Evolutionary conservation across 768 basidiomycete species (phyloP).

Genomic region (Mycena rosella): DNA sequence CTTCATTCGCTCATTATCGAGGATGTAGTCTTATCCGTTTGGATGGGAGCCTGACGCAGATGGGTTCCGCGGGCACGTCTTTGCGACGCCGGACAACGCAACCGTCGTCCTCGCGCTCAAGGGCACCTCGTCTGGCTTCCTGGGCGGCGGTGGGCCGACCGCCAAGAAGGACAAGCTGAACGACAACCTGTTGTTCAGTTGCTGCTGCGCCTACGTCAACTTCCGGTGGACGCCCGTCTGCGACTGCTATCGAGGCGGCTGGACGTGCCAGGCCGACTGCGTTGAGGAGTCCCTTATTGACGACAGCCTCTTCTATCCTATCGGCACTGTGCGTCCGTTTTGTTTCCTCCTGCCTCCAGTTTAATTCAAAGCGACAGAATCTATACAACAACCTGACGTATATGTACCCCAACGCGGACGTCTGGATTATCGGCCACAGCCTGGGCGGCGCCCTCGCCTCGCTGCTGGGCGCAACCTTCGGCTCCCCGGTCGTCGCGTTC

Average conservation of each 20-base stretch:
- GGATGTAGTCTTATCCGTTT: conserved; percentile 76
- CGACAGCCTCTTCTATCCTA: conserved; percentile 90
- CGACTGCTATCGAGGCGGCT: conserved; percentile 84
- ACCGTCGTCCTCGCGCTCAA: conserved; percentile 93
- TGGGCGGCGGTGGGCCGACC: conserved; percentile 87
- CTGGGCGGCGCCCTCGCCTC: conserved; percentile 82
- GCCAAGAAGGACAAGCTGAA: conserved; percentile 92
- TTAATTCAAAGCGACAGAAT: conserved; percentile 63
- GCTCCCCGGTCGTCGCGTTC: conserved; percentile 87
- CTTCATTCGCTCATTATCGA: not conserved
- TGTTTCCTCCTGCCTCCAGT: not conserved
- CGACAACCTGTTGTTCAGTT: conserved; percentile 93
- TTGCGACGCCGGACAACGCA: conserved; percentile 84
- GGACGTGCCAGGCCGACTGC: conserved; percentile 87
- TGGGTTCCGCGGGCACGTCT: conserved; percentile 93
- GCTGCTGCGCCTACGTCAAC: conserved; percentile 93
- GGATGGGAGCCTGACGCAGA: conserved; percentile 94
- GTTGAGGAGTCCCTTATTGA: conserved; percentile 79
- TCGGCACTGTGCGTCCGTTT: conserved; percentile 77
- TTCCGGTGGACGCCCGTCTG: conserved; percentile 97
- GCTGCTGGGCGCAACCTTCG: conserved; percentile 90
- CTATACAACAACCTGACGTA: conserved; percentile 94
- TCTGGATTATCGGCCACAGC: conserved; percentile 90
- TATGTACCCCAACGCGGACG: conserved; percentile 90
- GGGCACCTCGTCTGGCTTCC: conserved; percentile 85